Conservation (phyloP, 805 yeast genomes). For the Metschnikowia colocasiae region DNA sequence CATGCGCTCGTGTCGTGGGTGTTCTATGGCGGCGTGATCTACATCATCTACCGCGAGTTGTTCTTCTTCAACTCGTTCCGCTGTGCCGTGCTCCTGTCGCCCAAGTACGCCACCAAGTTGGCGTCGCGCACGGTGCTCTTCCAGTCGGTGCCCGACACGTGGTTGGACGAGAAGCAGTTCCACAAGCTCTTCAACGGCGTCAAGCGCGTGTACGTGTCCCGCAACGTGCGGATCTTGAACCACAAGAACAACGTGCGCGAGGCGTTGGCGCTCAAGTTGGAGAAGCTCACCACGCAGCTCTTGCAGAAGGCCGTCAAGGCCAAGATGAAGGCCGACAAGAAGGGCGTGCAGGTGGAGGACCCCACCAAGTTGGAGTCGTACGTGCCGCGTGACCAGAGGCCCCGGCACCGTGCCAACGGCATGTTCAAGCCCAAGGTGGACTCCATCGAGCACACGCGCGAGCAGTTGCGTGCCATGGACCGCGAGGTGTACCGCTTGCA, state of each 20-base stretch:
- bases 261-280: conserved; percentile 57
- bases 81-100: conserved; percentile 74
- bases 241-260: conserved; percentile 58
- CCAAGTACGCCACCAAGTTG: conserved; percentile 68
- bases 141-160: conserved; percentile 76
- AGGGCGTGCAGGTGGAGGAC: conserved; percentile 34
- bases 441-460: conserved; percentile 53
- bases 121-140: conserved; percentile 80
- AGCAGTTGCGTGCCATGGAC: conserved; percentile 54
- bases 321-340: conserved; percentile 62
- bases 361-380: conserved; percentile 50
- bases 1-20: conserved; percentile 81
- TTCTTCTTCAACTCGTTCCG: conserved; percentile 72
- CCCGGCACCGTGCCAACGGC: conserved; percentile 52
- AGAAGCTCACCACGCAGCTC: conserved; percentile 57
- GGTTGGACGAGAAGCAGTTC: conserved; percentile 68
- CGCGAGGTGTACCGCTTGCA: conserved; percentile 56
- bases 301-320: conserved; percentile 62
- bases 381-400: conserved; percentile 66
- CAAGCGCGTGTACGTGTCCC: conserved; percentile 73
- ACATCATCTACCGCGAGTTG: conserved; percentile 77
- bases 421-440: conserved; percentile 52
- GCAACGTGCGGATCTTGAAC: conserved; percentile 56
- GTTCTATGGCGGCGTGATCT: conserved; percentile 67
- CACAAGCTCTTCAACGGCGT: conserved; percentile 78